Base-by-base conservation (phyloP, 2,329 filamentous ascomycete genomes). In the Phialocephala sp. region DNA sequence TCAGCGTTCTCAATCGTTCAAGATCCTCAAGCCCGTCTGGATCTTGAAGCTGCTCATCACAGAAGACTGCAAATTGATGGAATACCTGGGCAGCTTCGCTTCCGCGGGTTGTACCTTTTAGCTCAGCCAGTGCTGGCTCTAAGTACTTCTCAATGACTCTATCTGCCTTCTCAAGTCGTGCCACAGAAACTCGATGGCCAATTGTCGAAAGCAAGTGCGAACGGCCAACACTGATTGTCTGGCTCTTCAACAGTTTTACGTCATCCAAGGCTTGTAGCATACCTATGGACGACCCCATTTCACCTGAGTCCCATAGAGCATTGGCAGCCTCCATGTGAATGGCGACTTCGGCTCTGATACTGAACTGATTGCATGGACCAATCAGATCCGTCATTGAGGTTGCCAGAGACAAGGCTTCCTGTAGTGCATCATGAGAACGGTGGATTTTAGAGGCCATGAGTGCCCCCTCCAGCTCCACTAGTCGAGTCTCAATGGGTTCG, bases 11-110 rank as follows among this genome's bases (percentile, higher is more conserved):
- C 50, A 97, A 85, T 55, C 95, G 89, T 36, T 87, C 87, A 66
- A 97, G 87, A 73, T 99, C 95, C 76, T 97, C 93, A 1, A 94
- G 80, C 39, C 90, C 88, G 72, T 97, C 93, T 0, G 90, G 86
- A 74, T 94, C 94, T 73, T 97, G 91, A 11, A 99, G 83, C 76
- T 99, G 95, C 73, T 93, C 89, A 76, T 99, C 94, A 74, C 96
- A 99, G 76, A 99, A 99, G 60, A 89, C 86, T 32, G 96, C 95
- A 77, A 98, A 98, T 73, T 97, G 92, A 76, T 97, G 93, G 73
- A 93, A 97, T 0, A 98, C 95, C 70, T 92, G 86, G 0, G 94
- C 93, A 1, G 94, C 91, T 66, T 94, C 91, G 54, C 85, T 83
- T 1, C 91, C 91, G 61, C 88, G 84, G 5, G 80, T 84, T 55